Evolutionary conservation across 495 filamentous ascomycete genomes (phyloP).

Genomic region (Neurospora sp.): DNA sequence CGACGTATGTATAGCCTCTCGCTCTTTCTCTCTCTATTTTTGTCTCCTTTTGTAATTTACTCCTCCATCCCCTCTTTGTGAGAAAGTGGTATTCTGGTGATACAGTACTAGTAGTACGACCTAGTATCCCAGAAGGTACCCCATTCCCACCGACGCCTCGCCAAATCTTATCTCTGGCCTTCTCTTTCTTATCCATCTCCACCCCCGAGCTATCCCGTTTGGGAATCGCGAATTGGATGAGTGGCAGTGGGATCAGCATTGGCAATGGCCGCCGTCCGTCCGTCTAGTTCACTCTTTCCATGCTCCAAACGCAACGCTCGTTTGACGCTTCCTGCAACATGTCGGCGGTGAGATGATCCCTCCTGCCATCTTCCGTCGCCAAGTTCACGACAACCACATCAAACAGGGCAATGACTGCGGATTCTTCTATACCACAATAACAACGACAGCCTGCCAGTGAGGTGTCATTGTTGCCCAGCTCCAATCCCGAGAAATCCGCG

Average conservation of each 20-base stretch:
- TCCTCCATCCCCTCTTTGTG: neutral
- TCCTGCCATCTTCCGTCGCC: neutral
- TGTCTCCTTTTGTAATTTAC: neutral
- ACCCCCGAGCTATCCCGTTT: neutral
- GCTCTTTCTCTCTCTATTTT: constrained; percentile 4
- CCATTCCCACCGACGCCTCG: neutral
- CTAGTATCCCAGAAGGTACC: neutral
- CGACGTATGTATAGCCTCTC: constrained; percentile 44
- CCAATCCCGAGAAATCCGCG: neutral
- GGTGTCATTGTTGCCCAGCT: neutral
- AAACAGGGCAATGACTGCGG: neutral
- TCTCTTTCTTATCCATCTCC: neutral
- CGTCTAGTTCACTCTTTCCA: neutral
- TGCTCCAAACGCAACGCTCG: neutral
- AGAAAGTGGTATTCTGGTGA: neutral
- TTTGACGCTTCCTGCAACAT: neutral
- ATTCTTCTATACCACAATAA: neutral
- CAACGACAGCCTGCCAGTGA: neutral
- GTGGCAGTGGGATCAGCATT: neutral
- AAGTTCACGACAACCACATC: neutral
- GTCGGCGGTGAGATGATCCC: neutral
- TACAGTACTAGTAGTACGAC: neutral
- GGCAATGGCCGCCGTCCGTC: neutral
- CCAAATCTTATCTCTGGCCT: neutral
- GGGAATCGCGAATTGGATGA: neutral